Conservation (phyloP, 2,329 filamentous ascomycete genomes). For the Phyllosticta citriasiana region DNA sequence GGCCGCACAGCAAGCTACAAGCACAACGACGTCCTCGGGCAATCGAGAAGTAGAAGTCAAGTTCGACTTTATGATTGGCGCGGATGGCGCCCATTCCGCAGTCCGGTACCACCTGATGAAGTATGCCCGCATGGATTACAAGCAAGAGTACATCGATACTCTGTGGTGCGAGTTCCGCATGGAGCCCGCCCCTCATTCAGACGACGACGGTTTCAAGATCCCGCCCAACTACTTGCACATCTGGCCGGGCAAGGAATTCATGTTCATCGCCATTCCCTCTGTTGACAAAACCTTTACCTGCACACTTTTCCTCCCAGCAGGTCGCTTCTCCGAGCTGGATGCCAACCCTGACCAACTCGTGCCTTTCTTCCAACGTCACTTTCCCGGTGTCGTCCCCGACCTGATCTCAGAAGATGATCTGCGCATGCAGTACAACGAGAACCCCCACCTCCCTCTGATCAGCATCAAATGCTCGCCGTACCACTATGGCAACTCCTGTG, state of each 20-base stretch:
- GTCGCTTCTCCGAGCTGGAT: constrained; percentile 60
- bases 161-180: constrained; percentile 96
- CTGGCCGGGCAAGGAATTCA: constrained; percentile 87
- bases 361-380: constrained; percentile 69
- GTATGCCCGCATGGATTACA: constrained; percentile 78
- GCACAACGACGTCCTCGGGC: constrained; percentile 14
- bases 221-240: constrained; percentile 93
- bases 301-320: constrained; percentile 76
- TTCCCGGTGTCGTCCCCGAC: constrained; percentile 68
- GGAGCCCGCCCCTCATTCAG: constrained; percentile 35
- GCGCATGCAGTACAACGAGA: constrained; percentile 62
- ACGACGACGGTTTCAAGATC: constrained; percentile 57
- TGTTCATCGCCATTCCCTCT: constrained; percentile 96
- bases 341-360: constrained; percentile 48
- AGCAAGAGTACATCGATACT: constrained; percentile 91
- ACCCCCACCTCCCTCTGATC: constrained; percentile 87
- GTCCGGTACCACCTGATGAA: constrained; percentile 95
- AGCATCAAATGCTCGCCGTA: constrained; percentile 88
- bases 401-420: constrained; percentile 61
- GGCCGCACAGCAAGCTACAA: constrained; percentile 14
- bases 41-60: constrained; percentile 62
- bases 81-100: constrained; percentile 89
- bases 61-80: constrained; percentile 92
- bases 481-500: constrained; percentile 64
- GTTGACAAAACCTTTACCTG: constrained; percentile 88